Base-by-base conservation (phyloP, 345 rosid species). In the Boechera retrofracta region DNA sequence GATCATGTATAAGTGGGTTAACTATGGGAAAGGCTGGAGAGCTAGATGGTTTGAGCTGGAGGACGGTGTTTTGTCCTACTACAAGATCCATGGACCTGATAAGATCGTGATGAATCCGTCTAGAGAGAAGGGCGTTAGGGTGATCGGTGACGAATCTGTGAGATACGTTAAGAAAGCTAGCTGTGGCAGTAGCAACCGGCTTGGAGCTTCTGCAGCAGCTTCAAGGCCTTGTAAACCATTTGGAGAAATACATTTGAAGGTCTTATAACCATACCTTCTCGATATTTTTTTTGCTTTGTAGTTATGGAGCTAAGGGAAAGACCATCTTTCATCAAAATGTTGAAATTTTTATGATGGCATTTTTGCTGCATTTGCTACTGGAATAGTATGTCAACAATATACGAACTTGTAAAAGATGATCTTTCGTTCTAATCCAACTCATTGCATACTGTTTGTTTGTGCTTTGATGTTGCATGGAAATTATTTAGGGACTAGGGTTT, bases 11-110 rank as follows among this genome's bases (percentile, higher is more conserved):
- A 95, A 95, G 81, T 95, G 99, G 99, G 96, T 89, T 36, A 89
- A 95, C 80, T 95, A 95, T 67, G 98, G 99, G 26, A 95, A 89
- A 79, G 96, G 99, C 10, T 95, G 98, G 99, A 84, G 87, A 78
- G 78, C 90, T 18, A 79, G 99, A 71, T 95, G 99, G 98, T 91
- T 95, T 58, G 86, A 85, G 75, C 88, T 95, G 3, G 96, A 89
- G 41, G 94, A 91, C 35, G 95, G 97, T 0, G 98, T 92, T 64
- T 59, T 89, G 69, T 95, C 98, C 57, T 95, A 89, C 73, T 92
- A 92, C 45, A 95, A 95, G 80, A 84, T 92, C 75, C 99, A 89
- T 47, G 99, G 99, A 61, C 97, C 99, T 41, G 91, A 89, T 74
- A 92, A 89, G 89, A 87, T 93, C 44, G 47, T 89, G 63, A 82